A percentile compares a stretch with the other conserved stretches of the same genome.
phyloP scores from a whole-genome alignment of 1,284 basidiomycete species.

The Boletellus sp. region DNA sequence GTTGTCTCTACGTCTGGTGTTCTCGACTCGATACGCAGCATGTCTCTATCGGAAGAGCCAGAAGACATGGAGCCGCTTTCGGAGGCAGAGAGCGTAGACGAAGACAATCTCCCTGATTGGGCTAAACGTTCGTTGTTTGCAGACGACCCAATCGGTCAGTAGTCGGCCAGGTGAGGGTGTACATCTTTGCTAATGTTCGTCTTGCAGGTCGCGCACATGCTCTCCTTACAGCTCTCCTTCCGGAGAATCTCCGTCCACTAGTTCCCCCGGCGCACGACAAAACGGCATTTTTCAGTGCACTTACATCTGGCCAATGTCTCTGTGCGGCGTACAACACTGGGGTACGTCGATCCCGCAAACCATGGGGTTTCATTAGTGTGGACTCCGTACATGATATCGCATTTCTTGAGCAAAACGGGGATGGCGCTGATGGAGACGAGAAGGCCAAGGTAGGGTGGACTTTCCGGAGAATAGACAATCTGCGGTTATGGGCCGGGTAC shows the following conservation, averaged over 20 bases:
- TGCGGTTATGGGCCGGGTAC: slow-evolving; percentile 79
- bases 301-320: slow-evolving; percentile 77
- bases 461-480: slow-evolving; percentile 78
- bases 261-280: slow-evolving; percentile 43
- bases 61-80: slow-evolving; percentile 47
- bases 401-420: slow-evolving; percentile 49
- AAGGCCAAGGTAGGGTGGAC: slow-evolving; percentile 61
- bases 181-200: slow-evolving; percentile 2
- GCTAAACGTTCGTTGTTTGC: slow-evolving; percentile 56
- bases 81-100: slow-evolving; percentile 49
- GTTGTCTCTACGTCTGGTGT: slow-evolving; percentile 50
- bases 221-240: slow-evolving; percentile 46
- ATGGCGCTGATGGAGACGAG: slow-evolving; percentile 36
- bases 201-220: slow-evolving; percentile 57
- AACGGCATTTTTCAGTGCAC: slow-evolving; percentile 47
- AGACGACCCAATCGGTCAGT: slow-evolving; percentile 57
- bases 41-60: slow-evolving; percentile 59
- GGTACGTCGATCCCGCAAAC: slow-evolving; percentile 73
- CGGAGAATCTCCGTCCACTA: slow-evolving; percentile 41
- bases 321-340: slow-evolving; percentile 79
- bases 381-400: slow-evolving; percentile 78
- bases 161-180: background rate
- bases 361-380: slow-evolving; percentile 83
- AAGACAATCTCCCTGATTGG: slow-evolving; percentile 63
- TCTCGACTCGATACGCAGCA: slow-evolving; percentile 45